phyloP scores from a whole-genome alignment of 2,329 filamentous ascomycete genomes.

The Nemania serpens region DNA sequence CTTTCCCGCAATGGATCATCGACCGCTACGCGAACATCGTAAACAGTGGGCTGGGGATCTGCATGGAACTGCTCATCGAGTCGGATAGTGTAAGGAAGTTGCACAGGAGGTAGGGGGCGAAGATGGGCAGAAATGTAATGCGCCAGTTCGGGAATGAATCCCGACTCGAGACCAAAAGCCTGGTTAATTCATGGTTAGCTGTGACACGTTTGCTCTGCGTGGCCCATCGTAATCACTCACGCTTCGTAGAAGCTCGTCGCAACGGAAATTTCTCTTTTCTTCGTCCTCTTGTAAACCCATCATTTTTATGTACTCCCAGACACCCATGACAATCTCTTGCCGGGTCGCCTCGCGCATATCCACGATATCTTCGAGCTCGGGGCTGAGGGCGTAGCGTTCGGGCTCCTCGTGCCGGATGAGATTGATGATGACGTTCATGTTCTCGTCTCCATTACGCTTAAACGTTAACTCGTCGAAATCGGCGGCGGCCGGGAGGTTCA shows the following conservation, averaged over 20 bases:
- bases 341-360: conserved; percentile 87
- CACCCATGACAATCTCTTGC: conserved; percentile 83
- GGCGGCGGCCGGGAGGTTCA: conserved; percentile 64
- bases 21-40: conserved; percentile 84
- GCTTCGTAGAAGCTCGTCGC: conserved; percentile 79
- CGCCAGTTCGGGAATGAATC: conserved; percentile 84
- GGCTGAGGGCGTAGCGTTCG: conserved; percentile 81
- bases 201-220: background rate
- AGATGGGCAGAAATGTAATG: conserved; percentile 82
- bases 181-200: conserved; percentile 36
- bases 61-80: conserved; percentile 84
- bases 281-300: conserved; percentile 91
- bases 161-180: conserved; percentile 77
- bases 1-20: conserved; percentile 78
- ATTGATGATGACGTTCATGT: conserved; percentile 87
- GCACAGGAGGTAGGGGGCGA: conserved; percentile 77
- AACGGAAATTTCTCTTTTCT: conserved; percentile 89
- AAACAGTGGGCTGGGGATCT: conserved; percentile 77
- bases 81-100: conserved; percentile 89
- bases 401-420: conserved; percentile 82
- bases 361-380: conserved; percentile 78
- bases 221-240: conserved; percentile 54
- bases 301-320: conserved; percentile 93
- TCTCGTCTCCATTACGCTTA: conserved; percentile 89
- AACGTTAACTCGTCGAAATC: conserved; percentile 94